A percentile compares a stretch with the other conserved stretches of the same genome.
Evolutionary conservation across 768 basidiomycete genomes (phyloP).

Genomic region (Paxillus ammoniavirescens): DNA sequence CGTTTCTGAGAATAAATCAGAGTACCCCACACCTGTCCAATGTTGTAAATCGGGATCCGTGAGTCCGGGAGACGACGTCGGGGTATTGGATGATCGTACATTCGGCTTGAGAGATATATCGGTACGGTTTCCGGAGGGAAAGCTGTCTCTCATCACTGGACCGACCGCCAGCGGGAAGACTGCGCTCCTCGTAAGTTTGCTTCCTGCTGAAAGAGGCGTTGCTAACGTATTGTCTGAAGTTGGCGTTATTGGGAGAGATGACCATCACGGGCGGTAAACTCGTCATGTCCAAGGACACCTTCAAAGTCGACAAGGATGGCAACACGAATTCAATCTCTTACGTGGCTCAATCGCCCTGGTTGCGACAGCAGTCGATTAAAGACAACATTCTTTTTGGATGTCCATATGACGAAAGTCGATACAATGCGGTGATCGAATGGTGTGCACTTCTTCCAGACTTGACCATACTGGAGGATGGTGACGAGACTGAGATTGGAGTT

Average conservation of each 20-base stretch:
- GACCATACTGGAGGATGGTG: conserved; percentile 78
- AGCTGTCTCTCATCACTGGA: conserved; percentile 41
- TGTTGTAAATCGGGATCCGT: background rate
- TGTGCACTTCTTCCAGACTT: conserved; percentile 80
- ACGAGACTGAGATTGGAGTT: conserved; percentile 74
- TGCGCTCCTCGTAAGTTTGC: conserved; percentile 32
- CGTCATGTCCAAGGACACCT: conserved; percentile 40
- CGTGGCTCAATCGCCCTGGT: conserved; percentile 65
- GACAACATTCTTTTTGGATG: conserved; percentile 78
- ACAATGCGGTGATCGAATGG: conserved; percentile 66
- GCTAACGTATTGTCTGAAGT: conserved; percentile 2
- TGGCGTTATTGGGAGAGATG: conserved; percentile 33
- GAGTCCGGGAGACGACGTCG: background rate
- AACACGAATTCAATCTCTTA: conserved; percentile 61
- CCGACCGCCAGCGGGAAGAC: conserved; percentile 46
- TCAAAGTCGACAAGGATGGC: conserved; percentile 53
- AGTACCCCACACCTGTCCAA: background rate
- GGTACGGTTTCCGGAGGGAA: conserved; percentile 40
- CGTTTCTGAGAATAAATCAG: conserved; percentile 32
- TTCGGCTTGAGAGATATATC: conserved; percentile 40
- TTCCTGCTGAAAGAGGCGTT: background rate
- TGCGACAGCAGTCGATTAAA: conserved; percentile 64
- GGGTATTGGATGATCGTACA: conserved; percentile 14
- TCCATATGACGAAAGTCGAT: conserved; percentile 63
- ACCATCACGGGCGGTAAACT: conserved; percentile 26